A percentile compares a stretch with the other conserved stretches of the same genome.
Conservation (phyloP, 2,329 filamentous ascomycete genomes). For the Ascochyta fabae region DNA sequence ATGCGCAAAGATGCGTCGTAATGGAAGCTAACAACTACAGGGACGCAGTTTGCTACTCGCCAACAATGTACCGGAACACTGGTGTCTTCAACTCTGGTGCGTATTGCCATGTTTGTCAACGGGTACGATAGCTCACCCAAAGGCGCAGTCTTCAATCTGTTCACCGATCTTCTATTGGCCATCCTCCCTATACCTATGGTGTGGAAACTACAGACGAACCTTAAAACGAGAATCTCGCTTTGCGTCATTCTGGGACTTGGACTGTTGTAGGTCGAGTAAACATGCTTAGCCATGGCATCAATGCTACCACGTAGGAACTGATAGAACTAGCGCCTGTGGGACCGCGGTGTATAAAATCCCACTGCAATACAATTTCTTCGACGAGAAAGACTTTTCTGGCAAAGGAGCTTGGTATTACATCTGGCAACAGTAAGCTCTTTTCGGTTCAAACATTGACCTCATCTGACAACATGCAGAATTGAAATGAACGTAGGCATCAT, state of each 20-base stretch:
- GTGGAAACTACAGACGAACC: background rate
- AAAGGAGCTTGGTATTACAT: slow-evolving; percentile 1
- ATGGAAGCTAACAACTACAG: too few species aligned
- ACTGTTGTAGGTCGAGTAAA: background rate
- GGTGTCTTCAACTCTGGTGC: background rate
- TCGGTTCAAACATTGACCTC: too few species aligned
- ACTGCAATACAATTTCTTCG: background rate
- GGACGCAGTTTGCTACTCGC: background rate
- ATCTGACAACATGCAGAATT: background rate
- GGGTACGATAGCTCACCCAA: too few species aligned
- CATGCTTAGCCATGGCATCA: too few species aligned
- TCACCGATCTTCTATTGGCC: background rate
- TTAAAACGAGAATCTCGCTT: background rate
- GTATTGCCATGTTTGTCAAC: too few species aligned
- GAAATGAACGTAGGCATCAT: slow-evolving; percentile 2
- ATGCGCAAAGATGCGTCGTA: too few species aligned
- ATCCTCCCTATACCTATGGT: background rate
- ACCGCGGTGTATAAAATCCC: slow-evolving; percentile 1
- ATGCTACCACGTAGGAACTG: background rate
- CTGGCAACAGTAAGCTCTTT: background rate
- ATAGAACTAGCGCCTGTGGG: background rate
- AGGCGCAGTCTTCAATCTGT: background rate
- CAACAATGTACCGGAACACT: background rate
- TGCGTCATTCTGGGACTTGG: background rate
- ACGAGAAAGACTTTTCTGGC: slow-evolving; percentile 1